These are phyloP conservation scores for Neurospora sp. DNA, from an alignment of 495 filamentous ascomycete genomes.

Conservation along the genomic window DNA sequence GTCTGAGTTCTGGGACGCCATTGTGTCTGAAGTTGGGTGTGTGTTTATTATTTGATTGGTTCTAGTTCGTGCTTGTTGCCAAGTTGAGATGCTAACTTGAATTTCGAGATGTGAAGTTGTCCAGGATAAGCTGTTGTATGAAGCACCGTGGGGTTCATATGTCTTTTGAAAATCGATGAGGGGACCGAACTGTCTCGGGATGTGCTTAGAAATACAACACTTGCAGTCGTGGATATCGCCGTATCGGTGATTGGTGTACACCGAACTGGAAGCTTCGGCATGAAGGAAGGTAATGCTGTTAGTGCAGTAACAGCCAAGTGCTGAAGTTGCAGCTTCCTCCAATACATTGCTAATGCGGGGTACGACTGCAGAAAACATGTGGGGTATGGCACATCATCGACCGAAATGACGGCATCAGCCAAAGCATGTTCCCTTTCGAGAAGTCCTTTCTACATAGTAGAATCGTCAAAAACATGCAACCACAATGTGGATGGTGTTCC, in stretches of 20 bases:
- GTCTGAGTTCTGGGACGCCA: conserved; percentile 19
- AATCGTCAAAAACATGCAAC: not conserved
- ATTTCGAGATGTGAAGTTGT: not conserved
- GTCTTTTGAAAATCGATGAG: not conserved
- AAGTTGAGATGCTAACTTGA: conserved; percentile 3
- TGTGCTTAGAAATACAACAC: not conserved
- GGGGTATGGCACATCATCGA: not conserved
- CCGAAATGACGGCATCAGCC: not conserved
- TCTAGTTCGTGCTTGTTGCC: not conserved
- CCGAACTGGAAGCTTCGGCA: not conserved
- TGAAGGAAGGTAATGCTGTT: not conserved
- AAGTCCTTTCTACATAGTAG: not conserved
- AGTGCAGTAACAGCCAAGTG: not conserved
- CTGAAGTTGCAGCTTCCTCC: not conserved
- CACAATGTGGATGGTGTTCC: not conserved
- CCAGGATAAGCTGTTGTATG: not conserved
- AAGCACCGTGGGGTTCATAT: not conserved
- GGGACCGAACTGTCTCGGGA: not conserved
- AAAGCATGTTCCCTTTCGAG: not conserved
- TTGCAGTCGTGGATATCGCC: not conserved
- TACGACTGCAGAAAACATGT: not conserved
- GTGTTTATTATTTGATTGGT: not conserved
- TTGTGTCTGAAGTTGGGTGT: not conserved
- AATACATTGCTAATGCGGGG: not conserved
- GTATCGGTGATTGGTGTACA: not conserved